Evolutionary conservation across 164 flowering plant species (phyloP).

Genomic region (Tetracentron sinense): DNA sequence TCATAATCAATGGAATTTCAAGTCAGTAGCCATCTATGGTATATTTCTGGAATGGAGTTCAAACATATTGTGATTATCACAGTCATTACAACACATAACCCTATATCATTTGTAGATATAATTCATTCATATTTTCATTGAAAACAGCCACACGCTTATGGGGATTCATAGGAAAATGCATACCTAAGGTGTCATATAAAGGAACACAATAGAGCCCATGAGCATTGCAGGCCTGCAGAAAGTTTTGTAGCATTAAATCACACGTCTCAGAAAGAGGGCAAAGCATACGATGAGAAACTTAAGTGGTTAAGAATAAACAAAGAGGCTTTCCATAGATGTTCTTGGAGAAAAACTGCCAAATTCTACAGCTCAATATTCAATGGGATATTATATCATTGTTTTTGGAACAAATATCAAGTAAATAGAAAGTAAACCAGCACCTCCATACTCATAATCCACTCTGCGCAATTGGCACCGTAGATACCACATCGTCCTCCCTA

Average conservation of each 20-base stretch:
- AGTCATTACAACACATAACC: neutral
- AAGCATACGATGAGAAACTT: neutral
- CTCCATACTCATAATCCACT: conserved; percentile 98
- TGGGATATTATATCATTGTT: neutral
- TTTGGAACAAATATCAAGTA: neutral
- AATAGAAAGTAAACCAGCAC: conserved; percentile 27
- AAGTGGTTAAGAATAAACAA: neutral
- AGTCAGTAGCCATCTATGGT: neutral
- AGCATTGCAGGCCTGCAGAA: conserved; percentile 96
- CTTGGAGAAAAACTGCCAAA: neutral
- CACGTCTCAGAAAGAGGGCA: neutral
- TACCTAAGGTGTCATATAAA: conserved; percentile 93
- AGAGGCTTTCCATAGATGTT: neutral
- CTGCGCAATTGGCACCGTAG: conserved; percentile 77
- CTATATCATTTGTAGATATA: neutral
- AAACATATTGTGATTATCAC: neutral
- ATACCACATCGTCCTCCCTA: conserved; percentile 93
- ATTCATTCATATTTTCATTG: no score
- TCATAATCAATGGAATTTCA: neutral
- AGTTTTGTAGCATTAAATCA: conserved; percentile 5
- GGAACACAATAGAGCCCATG: conserved; percentile 95
- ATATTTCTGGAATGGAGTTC: neutral
- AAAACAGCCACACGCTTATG: no score
- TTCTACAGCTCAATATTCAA: neutral
- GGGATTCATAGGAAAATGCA: conserved; percentile 20